Conservation (phyloP, 345 rosid genomes). For the Moringa oleifera region DNA sequence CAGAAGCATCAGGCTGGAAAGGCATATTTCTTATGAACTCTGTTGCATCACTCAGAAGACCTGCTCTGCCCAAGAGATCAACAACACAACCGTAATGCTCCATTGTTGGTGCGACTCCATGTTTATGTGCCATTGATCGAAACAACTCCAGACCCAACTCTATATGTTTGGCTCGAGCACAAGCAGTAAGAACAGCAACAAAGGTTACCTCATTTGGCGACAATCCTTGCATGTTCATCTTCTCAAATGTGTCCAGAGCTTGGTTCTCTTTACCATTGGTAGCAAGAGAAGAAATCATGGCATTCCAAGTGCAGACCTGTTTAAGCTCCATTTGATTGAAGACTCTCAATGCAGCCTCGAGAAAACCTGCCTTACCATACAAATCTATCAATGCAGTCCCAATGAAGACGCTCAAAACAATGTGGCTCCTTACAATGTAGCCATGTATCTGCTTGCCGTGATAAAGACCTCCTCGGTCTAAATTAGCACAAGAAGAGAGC, state of each 20-base stretch:
- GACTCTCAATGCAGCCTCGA: conserved; percentile 28
- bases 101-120: conserved; percentile 43
- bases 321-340: conserved; percentile 30
- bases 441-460: conserved; percentile 69
- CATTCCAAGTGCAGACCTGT: conserved; percentile 62
- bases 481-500: conserved; percentile 56
- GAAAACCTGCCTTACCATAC: conserved; percentile 55
- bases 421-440: conserved; percentile 34
- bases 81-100: conserved; percentile 77
- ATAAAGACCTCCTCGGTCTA: conserved; percentile 33
- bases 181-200: conserved; percentile 55
- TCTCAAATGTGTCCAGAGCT: conserved; percentile 53
- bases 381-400: conserved; percentile 64
- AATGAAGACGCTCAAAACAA: conserved; percentile 24
- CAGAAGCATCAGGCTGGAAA: conserved; percentile 55
- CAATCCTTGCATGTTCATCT: conserved; percentile 32
- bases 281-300: conserved; percentile 54
- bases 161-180: conserved; percentile 50
- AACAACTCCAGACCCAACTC: conserved; percentile 46
- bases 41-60: conserved; percentile 46
- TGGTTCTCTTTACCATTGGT: conserved; percentile 41
- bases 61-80: conserved; percentile 77
- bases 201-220: conserved; percentile 57
- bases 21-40: conserved; percentile 50
- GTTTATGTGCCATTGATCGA: conserved; percentile 28